Evolutionary conservation across 768 basidiomycete species (phyloP).

Genomic region (Tricholoma saponaceum): DNA sequence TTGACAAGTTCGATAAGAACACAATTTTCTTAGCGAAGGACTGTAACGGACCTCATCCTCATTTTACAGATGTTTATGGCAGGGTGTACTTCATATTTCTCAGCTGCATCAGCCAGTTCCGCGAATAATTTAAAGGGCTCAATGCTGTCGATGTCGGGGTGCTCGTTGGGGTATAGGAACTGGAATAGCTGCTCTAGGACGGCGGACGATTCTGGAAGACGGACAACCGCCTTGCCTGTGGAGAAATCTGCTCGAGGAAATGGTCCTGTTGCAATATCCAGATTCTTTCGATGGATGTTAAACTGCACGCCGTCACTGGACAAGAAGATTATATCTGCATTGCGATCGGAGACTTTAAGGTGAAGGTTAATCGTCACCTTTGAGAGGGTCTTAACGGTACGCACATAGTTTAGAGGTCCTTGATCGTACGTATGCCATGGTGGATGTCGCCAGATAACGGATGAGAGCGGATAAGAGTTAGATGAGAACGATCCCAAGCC

Average conservation of each 20-base stretch:
- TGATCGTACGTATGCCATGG: too few species aligned
- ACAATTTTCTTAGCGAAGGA: background rate
- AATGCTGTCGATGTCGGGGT: background rate
- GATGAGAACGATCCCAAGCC: too few species aligned
- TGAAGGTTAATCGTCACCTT: background rate
- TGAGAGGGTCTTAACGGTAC: too few species aligned
- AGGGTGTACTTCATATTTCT: conserved; percentile 26
- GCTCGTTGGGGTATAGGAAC: background rate
- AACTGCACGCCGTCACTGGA: background rate
- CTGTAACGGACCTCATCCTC: conserved; percentile 18
- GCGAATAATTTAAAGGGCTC: conserved; percentile 14
- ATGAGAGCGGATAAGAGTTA: too few species aligned
- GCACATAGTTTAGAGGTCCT: background rate
- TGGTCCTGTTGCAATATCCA: background rate
- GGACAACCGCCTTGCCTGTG: background rate
- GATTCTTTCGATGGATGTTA: background rate
- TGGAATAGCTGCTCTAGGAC: background rate
- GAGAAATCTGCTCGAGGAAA: background rate
- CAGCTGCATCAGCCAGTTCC: too few species aligned
- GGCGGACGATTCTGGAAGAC: background rate
- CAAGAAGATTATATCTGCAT: conserved; percentile 2
- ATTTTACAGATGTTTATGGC: conserved; percentile 23
- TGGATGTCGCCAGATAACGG: too few species aligned
- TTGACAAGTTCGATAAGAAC: background rate
- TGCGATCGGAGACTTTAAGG: background rate